Conservation (phyloP, 129 eudicot species). For the Lactuca saligna region DNA sequence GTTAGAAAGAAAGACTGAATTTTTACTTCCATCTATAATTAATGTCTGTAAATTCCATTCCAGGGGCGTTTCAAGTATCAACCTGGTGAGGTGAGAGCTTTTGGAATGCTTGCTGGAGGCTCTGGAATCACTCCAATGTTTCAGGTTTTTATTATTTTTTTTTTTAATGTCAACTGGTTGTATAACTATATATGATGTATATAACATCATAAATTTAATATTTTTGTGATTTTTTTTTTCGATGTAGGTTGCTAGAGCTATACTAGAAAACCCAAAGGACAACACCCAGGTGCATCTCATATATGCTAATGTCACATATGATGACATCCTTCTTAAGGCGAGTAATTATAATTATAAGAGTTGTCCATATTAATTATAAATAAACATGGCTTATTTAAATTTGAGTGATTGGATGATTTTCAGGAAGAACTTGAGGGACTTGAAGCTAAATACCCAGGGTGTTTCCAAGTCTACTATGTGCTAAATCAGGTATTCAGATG, state of each 20-base stretch:
- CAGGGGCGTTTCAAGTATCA: conserved; percentile 87
- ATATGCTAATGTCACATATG: conserved; percentile 83
- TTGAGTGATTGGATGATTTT: background rate
- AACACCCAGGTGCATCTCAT: conserved; percentile 79
- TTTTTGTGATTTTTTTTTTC: background rate
- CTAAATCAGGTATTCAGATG: conserved; percentile 66
- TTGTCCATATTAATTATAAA: conserved; percentile 7
- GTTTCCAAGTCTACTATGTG: conserved; percentile 71
- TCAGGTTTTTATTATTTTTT: conserved; percentile 52
- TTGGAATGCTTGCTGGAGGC: conserved; percentile 99
- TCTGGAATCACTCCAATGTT: conserved; percentile 99
- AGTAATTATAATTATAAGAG: background rate
- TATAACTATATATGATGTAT: background rate
- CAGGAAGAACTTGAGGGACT: conserved; percentile 81
- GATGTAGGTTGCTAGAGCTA: conserved; percentile 84
- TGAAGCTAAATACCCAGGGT: conserved; percentile 55
- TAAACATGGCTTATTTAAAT: background rate
- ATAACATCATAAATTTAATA: background rate
- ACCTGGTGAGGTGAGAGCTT: conserved; percentile 85
- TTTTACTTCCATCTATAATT: background rate
- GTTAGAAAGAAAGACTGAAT: background rate
- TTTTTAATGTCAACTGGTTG: background rate
- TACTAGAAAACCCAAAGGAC: conserved; percentile 84
- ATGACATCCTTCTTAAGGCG: conserved; percentile 90
- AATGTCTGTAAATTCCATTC: background rate